Conservation (phyloP, 306 rosid species). For the Prunus dulcis region DNA sequence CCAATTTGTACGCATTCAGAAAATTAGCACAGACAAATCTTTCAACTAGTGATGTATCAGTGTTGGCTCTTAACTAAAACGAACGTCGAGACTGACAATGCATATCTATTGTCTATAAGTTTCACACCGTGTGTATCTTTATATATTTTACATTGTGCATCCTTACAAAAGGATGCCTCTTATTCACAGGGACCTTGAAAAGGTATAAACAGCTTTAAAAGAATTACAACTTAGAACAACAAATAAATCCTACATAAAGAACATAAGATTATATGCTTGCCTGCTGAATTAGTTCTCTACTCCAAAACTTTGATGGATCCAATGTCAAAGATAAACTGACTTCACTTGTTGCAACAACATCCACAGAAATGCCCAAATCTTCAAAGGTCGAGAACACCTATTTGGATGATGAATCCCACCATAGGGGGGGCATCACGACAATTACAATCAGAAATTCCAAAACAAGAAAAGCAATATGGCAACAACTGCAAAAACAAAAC, state of each 20-base stretch:
- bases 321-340: conserved; percentile 85
- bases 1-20: neutral
- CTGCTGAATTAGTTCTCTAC: conserved; percentile 89
- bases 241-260: neutral
- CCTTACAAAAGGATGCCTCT: neutral
- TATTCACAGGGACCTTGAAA: neutral
- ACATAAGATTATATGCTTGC: conserved; percentile 38
- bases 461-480: neutral
- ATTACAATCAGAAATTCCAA: conserved; percentile 1
- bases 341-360: conserved; percentile 90
- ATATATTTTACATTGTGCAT: neutral
- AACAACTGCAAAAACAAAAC: neutral
- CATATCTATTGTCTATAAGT: neutral
- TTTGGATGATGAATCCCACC: neutral
- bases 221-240: neutral
- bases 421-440: neutral
- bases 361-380: conserved; percentile 84
- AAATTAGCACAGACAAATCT: neutral
- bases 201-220: neutral
- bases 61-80: neutral
- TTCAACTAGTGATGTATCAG: neutral
- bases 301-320: conserved; percentile 92
- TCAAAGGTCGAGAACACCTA: conserved; percentile 69
- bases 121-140: neutral
- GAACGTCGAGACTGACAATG: neutral